Evolutionary conservation across 1,284 basidiomycete species (phyloP), one percentile per base, ranked within the genome.

Genomic region (Ceratorhiza oryzae-sativae): DNA sequence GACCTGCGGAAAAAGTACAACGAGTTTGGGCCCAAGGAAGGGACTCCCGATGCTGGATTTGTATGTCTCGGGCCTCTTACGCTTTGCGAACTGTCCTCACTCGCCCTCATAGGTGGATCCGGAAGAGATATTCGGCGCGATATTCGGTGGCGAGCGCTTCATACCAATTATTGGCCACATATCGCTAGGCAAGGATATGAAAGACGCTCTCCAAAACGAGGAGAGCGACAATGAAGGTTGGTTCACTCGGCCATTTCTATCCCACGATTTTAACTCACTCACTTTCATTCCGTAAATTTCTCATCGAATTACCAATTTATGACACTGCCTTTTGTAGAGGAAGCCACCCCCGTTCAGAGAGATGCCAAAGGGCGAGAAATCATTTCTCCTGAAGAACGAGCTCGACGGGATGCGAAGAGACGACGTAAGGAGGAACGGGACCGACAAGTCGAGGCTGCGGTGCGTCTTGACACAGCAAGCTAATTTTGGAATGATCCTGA

Each of bases 111-210:
- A 68, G 65, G 84, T 89, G 59, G 90, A 92, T 78, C 90, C 90
- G 0, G 90, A 92, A 79, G 95, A 97, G 78, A 93, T 98, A 49
- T 98, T 99, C 80, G 90, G 92, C 1, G 92, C 91, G 27, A 93
- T 98, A 78, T 98, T 98, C 78, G 95, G 93, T 61, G 93, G 93
- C 0, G 92, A 94, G 55, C 83, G 90, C 15, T 95, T 95, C 79
- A 81, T 89, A 53, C 89, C 92, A 1, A 92, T 95, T 78, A 94
- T 94, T 76, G 92, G 92, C 9, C 85, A 89, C 68, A 91, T 94
- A 76, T 92, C 90, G 70, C 83, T 95, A 76, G 96, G 95, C 39
- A 88, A 88, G 77, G 97, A 99, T 78, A 98, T 99, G 97, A 99
- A 99, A 83, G 88, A 94, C 5, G 96, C 95, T 4, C 83, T 99